Base-by-base conservation (phyloP, 257 asterid genomes). In the Dorcoceras hygrometricum region DNA sequence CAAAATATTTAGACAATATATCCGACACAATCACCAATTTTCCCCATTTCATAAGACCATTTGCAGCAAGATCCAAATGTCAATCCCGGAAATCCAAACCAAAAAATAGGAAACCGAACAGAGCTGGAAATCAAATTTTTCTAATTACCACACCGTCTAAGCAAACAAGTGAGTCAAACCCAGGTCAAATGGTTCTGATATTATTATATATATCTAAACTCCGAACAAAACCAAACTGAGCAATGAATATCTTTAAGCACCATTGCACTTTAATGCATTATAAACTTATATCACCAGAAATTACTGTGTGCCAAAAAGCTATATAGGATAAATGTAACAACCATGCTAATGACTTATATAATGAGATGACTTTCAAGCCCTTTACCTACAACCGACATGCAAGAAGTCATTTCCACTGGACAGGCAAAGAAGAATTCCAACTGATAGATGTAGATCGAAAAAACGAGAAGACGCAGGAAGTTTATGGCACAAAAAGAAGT, bases 391-490 rank as follows among this genome's bases (percentile, higher is more conserved):
- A 19, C 14, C 8, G 6, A 20, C 16, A 46, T 32, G 27, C 43
- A 23, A 48, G 31, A 19, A 55, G 32, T 6, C 59, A 34, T 26
- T 39, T 50, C 20, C 50, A 23, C 8, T 10, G 28, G 9, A 22
- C 10, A 6, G 25, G 25, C 20, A 22, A 20, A 28, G 11, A 34
- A 51, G 34, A 56, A 57, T 56, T 57, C 23, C 70, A 51, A 16
- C 70, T 27, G 5, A 50, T 5, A n/a, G 28, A 8, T n/a, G 26
- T 24, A 27, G 27, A 59, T 27, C 27, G 31, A 28, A 32, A 65
- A 31, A 68, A 23, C 11, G 46, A 36, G 53, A 60, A 73, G 67
- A 62, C 18, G 48, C 56, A 36, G 22, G 55, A 55, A 62, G 51
- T 39, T 46, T 27, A 51, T 71, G 57, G 64, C 31, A 26, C 48